phyloP scores from a whole-genome alignment of 176 grass and related monocot genomes.

The Musa acuminata region DNA sequence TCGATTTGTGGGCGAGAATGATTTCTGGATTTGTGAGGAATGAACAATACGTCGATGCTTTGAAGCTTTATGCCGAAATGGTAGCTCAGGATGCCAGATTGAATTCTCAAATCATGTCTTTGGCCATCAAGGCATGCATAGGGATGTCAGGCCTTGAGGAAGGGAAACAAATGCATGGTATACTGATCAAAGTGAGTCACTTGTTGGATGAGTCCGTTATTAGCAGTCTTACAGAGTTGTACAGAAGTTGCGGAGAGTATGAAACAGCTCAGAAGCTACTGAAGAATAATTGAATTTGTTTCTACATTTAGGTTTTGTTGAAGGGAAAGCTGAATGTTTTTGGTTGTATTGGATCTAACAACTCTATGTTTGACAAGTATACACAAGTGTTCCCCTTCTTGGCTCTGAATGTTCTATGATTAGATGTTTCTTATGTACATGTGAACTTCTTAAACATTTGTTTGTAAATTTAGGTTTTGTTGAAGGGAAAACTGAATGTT shows the following conservation, averaged over 20 bases:
- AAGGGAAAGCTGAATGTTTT: neutral
- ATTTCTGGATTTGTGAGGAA: slow-evolving; percentile 19
- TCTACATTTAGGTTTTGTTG: neutral
- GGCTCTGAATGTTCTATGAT: too few relatives aligned
- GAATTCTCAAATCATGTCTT: neutral
- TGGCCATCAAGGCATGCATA: slow-evolving; percentile 9
- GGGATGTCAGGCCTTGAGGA: slow-evolving; percentile 4
- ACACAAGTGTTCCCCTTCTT: too few relatives aligned
- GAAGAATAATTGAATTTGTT: neutral
- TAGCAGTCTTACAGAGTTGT: slow-evolving; percentile 9
- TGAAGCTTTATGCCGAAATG: slow-evolving; percentile 5
- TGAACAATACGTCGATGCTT: neutral
- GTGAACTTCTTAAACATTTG: neutral
- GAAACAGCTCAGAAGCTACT: slow-evolving; percentile 1
- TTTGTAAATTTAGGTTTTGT: neutral
- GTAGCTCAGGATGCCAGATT: slow-evolving; percentile 8
- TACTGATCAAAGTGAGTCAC: neutral
- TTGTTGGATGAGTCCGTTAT: slow-evolving; percentile 4
- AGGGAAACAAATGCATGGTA: slow-evolving; percentile 16
- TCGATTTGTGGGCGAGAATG: slow-evolving; percentile 8
- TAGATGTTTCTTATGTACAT: too few relatives aligned
- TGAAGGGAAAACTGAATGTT: neutral
- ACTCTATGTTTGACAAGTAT: neutral
- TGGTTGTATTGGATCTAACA: neutral
- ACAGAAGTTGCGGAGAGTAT: slow-evolving; percentile 1